Conservation (phyloP, 208 protist genomes). For the Lotmaria passim region DNA sequence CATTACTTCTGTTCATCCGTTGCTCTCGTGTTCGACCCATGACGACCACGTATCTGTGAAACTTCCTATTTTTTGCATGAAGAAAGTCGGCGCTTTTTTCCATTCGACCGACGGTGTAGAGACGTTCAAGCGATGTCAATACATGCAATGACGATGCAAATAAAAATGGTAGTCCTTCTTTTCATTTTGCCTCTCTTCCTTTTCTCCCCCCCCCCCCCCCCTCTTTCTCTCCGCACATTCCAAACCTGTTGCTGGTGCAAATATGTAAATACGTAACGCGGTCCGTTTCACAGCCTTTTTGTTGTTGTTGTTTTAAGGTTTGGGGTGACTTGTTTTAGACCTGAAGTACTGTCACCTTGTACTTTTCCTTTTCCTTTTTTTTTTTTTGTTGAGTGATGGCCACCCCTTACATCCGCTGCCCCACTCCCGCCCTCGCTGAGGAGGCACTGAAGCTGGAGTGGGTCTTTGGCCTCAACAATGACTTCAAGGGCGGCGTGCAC, state of each 20-base stretch:
- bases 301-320: too few species aligned
- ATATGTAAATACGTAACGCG: too few species aligned
- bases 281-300: too few species aligned
- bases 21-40: too few species aligned
- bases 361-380: neutral
- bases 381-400: constrained; percentile 1
- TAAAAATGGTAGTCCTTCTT: neutral
- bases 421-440: constrained; percentile 41
- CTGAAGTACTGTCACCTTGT: neutral
- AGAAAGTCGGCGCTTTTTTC: too few species aligned
- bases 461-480: constrained; percentile 92
- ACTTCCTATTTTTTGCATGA: too few species aligned
- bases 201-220: neutral
- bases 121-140: too few species aligned
- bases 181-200: neutral
- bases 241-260: too few species aligned
- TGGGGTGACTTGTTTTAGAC: too few species aligned
- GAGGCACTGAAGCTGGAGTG: constrained; percentile 82
- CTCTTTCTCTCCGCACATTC: neutral
- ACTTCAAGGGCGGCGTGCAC: constrained; percentile 85
- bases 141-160: neutral
- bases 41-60: too few species aligned
- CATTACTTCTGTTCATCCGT: too few species aligned
- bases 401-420: constrained; percentile 38
- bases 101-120: too few species aligned